Percentiles rank a stretch among this genome's conserved stretches.
Conservation (phyloP, 805 yeast species). For the Cyberlindnera mississippiensis region DNA sequence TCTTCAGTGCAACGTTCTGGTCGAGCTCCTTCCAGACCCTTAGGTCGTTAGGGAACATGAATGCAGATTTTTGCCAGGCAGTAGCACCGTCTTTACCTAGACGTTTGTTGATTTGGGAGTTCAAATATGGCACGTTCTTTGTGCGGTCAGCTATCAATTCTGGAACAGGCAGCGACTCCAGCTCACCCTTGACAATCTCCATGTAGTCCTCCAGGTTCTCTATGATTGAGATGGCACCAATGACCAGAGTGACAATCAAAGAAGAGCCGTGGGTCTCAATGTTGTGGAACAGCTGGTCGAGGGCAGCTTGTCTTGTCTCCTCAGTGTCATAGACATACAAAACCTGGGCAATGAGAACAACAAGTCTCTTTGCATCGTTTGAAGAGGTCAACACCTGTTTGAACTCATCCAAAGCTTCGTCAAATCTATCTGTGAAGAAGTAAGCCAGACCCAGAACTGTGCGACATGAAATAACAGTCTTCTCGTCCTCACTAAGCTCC, state of each 20-base stretch:
- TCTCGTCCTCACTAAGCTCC: slow-evolving; percentile 39
- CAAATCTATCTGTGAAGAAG: slow-evolving; percentile 62
- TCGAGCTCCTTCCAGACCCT: slow-evolving; percentile 68
- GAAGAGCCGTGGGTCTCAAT: slow-evolving; percentile 65
- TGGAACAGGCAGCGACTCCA: slow-evolving; percentile 45
- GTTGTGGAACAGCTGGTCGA: slow-evolving; percentile 72
- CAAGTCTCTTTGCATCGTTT: slow-evolving; percentile 59
- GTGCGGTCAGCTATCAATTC: slow-evolving; percentile 48
- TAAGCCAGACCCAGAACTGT: slow-evolving; percentile 69
- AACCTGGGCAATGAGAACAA: slow-evolving; percentile 72
- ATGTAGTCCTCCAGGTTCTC: slow-evolving; percentile 56
- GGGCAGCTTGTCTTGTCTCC: slow-evolving; percentile 78
- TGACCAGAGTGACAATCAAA: slow-evolving; percentile 59
- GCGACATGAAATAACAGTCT: slow-evolving; percentile 49
- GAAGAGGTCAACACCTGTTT: slow-evolving; percentile 54
- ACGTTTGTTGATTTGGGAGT: slow-evolving; percentile 46
- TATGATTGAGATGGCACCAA: slow-evolving; percentile 75
- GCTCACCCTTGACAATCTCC: slow-evolving; percentile 63
- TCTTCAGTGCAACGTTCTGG: slow-evolving; percentile 49
- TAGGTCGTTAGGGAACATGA: slow-evolving; percentile 68
- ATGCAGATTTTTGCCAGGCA: slow-evolving; percentile 66
- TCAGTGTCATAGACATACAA: slow-evolving; percentile 69
- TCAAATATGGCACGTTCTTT: slow-evolving; percentile 54
- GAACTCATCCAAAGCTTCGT: slow-evolving; percentile 63
- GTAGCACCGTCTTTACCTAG: slow-evolving; percentile 27